Evolutionary conservation across 1,139 yeast species (phyloP), one percentile per base, ranked within the genome.

Genomic region (Yamadazyma oceani): DNA sequence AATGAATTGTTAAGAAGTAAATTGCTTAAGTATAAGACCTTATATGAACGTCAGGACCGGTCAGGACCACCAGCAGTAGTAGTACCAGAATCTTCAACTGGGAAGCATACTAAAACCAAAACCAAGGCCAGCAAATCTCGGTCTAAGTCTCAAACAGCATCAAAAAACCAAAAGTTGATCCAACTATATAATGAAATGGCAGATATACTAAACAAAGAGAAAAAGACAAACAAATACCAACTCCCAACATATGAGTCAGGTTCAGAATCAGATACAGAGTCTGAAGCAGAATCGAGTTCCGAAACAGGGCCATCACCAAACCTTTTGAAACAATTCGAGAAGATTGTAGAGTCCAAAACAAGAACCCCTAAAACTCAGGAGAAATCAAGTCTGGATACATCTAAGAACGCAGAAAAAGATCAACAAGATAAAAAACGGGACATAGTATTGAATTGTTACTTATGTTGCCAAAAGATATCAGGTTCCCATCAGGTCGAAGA

Each of bases 1-100:
- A 64, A 62, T 36, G 58, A 48, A 11, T 50, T 65, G 22, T 53
- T 67, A 27, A 49, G 71, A 21, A 56, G 54, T 16, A 66, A 66
- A 42, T 55, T 66, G 38, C 52, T 55, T 31, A 66, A 66, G 49
- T 66, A 66, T 38, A 64, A 63, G 46, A 48, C 43, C 6, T 50
- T 65, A 26, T 61, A 64, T 30, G 66, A 59, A 12, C 38, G 35
- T 8, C 31, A 39, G 27, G 29, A 27, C n/a, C n/a, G n/a, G n/a
- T n/a, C n/a, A 19, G 15, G 36, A 17, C n/a, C 39, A 13, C 34
- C 25, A 13, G 24, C 24, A 6, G 13, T 15, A 9, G n/a, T n/a
- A n/a, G n/a, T n/a, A n/a, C n/a, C n/a, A n/a, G n/a, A n/a, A n/a
- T n/a, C n/a, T n/a, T n/a, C n/a, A n/a, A n/a, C n/a, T n/a, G n/a